Evolutionary conservation across 176 grass and related monocot species (phyloP).

Genomic region (Ananas comosus): DNA sequence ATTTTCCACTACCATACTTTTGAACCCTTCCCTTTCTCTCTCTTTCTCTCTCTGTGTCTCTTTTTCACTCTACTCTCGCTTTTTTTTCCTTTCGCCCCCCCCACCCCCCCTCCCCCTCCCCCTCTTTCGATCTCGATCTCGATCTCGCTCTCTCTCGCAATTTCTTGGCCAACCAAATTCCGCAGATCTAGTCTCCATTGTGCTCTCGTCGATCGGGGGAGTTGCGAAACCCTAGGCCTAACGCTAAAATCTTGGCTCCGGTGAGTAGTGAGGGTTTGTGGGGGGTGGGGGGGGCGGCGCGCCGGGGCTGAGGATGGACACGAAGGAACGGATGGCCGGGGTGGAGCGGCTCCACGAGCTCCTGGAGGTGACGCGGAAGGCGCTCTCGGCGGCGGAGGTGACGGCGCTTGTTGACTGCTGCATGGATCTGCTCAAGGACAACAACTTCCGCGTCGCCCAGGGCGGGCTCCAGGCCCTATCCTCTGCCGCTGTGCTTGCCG

Average conservation of each 20-base stretch:
- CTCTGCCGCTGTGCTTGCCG: conserved; percentile 68
- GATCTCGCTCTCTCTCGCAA: conserved; percentile 1
- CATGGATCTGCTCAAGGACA: conserved; percentile 61
- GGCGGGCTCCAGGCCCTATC: conserved; percentile 73
- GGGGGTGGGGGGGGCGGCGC: no score
- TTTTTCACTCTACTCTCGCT: neutral
- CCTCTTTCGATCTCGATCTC: neutral
- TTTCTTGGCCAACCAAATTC: neutral
- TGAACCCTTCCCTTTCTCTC: no score
- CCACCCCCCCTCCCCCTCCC: conserved; percentile 3
- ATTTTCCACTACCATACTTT: neutral
- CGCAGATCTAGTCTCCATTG: neutral
- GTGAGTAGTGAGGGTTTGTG: conserved; percentile 26
- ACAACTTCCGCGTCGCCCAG: conserved; percentile 73
- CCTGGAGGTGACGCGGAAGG: conserved; percentile 47
- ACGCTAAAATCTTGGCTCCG: neutral
- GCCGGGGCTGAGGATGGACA: conserved; percentile 66
- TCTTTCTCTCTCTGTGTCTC: conserved; percentile 2
- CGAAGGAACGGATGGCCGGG: conserved; percentile 67
- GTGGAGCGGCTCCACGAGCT: conserved; percentile 72
- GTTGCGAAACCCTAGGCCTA: neutral
- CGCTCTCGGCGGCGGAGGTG: conserved; percentile 47
- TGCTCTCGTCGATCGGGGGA: neutral
- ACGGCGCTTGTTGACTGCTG: conserved; percentile 56
- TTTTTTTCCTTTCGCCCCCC: neutral